Evolutionary conservation across 768 basidiomycete species (phyloP), one percentile per base, ranked within the genome.

Genomic region (Steccherinum ochraceum): DNA sequence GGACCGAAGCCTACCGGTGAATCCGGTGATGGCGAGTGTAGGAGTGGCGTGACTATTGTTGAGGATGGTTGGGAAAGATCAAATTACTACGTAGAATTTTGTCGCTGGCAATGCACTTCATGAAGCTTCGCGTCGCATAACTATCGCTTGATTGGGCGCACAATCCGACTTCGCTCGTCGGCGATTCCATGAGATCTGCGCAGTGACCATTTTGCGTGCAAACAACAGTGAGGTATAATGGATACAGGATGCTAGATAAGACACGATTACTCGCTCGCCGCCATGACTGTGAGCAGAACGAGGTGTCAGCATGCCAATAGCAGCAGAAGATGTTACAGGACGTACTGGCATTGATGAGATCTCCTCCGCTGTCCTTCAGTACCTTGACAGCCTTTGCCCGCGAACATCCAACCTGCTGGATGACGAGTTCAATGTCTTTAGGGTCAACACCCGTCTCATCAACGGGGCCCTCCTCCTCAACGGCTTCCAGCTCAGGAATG

Each of bases 311-410:
- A n/a, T 1, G 27, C 55, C 45, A 67, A 57, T 30, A 18, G n/a
- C 3, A 3, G 18, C 12, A 52, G 26, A 44, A 27, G 5, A 48
- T 48, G 24, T 51, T 23, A 45, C 45, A 42, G 46, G 19, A 89
- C 93, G 68, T 66, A 95, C 93, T 95, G 54, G 93, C 94, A 69
- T 93, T 94, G 75, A 96, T 94, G 67, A 98, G 67, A 72, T 98
- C 94, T 35, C 93, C 93, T 47, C 87, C 86, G 58, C 83, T 90
- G 61, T 93, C 91, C 73, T 90, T 93, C 67, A 98, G 71, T 56
- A 81, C 93, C 52, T 84, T 80, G 40, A 93, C 88, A 35, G 95
- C 96, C 68, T 94, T 96, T 40, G 89, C 90, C 56, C 93, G 83
- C 45, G 90, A 82, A 70, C 92, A 95, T 64, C 79, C 84, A 56